Conservation (phyloP, 225 moss, liverwort and hornwort genomes). For the Straminergon stramineum region DNA sequence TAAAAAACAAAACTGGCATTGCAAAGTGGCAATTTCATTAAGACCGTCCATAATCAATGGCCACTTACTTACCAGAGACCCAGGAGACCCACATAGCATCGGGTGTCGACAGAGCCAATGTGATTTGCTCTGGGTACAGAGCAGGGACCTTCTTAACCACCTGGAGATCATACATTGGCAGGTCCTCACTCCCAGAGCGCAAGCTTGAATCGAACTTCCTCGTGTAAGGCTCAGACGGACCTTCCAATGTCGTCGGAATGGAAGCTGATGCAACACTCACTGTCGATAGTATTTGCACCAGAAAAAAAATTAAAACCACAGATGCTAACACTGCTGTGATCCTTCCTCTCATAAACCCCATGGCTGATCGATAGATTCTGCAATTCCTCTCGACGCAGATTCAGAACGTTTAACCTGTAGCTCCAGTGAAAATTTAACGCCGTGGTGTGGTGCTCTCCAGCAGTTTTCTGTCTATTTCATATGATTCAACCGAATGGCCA, state of each 20-base stretch:
- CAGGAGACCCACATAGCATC: constrained; percentile 71
- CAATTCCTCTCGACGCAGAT: background rate
- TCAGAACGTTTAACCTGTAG: background rate
- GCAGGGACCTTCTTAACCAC: constrained; percentile 47
- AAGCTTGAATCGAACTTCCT: constrained; percentile 25
- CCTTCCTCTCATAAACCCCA: background rate
- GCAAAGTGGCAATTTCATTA: background rate
- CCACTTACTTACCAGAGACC: constrained; percentile 42
- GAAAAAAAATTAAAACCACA: background rate
- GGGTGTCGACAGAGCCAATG: constrained; percentile 48
- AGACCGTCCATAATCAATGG: background rate
- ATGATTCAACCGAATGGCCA: background rate
- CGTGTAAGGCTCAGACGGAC: constrained; percentile 47
- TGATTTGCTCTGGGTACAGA: constrained; percentile 48
- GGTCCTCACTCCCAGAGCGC: constrained; percentile 39
- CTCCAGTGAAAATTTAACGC: background rate
- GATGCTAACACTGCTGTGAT: background rate
- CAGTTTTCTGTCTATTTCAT: background rate
- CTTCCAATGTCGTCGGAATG: constrained; percentile 48
- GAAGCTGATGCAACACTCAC: background rate
- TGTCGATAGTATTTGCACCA: background rate
- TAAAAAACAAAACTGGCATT: background rate
- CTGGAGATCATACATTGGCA: constrained; percentile 38
- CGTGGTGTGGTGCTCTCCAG: background rate
- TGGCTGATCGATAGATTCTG: background rate